phyloP scores from a whole-genome alignment of 2,329 filamentous ascomycete species.

The Clonostachys rosea region DNA sequence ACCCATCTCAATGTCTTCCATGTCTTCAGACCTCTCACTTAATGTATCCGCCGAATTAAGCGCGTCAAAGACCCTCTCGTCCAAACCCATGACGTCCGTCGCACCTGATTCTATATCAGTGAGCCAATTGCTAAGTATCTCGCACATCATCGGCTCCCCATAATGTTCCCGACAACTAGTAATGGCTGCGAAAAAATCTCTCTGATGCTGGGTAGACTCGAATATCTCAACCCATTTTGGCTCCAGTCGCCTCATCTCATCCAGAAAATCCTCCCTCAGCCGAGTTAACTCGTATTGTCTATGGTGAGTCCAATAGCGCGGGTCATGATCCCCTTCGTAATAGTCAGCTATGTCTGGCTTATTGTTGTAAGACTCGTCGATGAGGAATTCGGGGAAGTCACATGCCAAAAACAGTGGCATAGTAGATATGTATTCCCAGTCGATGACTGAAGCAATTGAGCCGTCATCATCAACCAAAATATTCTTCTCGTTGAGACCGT shows the following conservation, averaged over 20 bases:
- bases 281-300: background rate
- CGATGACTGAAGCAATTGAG: background rate
- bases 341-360: background rate
- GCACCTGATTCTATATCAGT: background rate
- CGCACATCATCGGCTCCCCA: background rate
- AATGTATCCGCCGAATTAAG: too few relatives aligned
- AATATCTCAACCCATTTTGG: background rate
- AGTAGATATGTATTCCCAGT: background rate
- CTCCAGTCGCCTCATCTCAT: background rate
- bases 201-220: background rate
- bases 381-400: background rate
- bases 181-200: background rate
- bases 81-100: background rate
- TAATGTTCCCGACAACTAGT: background rate
- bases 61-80: too few relatives aligned
- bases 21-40: too few relatives aligned
- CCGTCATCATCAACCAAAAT: background rate
- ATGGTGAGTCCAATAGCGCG: background rate
- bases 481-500: background rate
- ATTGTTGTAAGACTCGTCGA: background rate
- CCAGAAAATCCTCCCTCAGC: background rate
- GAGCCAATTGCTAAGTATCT: background rate
- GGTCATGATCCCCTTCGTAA: background rate
- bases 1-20: too few relatives aligned
- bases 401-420: background rate